phyloP scores from a whole-genome alignment of 1,284 basidiomycete genomes.

The Naganishia sp. region DNA sequence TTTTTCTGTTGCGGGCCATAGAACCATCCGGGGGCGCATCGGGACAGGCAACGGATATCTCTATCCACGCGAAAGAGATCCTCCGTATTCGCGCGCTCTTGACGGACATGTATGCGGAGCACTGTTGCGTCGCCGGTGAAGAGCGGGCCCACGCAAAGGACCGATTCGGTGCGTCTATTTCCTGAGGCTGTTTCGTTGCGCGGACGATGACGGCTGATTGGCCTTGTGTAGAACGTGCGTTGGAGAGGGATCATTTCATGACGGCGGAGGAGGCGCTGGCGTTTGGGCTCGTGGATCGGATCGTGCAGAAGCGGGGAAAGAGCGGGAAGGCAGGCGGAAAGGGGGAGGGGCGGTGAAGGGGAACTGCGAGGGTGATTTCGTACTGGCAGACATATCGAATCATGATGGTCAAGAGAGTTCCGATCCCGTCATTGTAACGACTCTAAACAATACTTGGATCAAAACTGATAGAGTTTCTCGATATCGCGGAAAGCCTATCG shows the following conservation, averaged over 20 bases:
- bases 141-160: constrained; percentile 63
- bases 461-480: neutral
- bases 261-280: constrained; percentile 81
- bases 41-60: constrained; percentile 90
- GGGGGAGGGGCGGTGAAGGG: neutral
- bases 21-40: constrained; percentile 92
- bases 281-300: constrained; percentile 88
- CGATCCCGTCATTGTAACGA: too few relatives aligned
- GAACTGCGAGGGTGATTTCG: neutral
- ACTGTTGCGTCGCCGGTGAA: constrained; percentile 69
- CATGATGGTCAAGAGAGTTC: too few relatives aligned
- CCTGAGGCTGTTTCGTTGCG: neutral
- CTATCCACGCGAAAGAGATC: constrained; percentile 91
- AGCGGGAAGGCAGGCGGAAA: neutral
- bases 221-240: constrained; percentile 66
- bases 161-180: constrained; percentile 70
- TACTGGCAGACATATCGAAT: too few relatives aligned
- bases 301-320: constrained; percentile 60
- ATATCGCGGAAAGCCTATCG: neutral
- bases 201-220: constrained; percentile 33
- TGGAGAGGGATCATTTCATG: constrained; percentile 94
- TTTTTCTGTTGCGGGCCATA: constrained; percentile 46
- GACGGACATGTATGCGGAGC: constrained; percentile 71
- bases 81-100: constrained; percentile 76
- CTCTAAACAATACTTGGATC: too few relatives aligned